Evolutionary conservation across 768 basidiomycete species (phyloP), one percentile per base, ranked within the genome.

Genomic region (Serendipita vermifera): DNA sequence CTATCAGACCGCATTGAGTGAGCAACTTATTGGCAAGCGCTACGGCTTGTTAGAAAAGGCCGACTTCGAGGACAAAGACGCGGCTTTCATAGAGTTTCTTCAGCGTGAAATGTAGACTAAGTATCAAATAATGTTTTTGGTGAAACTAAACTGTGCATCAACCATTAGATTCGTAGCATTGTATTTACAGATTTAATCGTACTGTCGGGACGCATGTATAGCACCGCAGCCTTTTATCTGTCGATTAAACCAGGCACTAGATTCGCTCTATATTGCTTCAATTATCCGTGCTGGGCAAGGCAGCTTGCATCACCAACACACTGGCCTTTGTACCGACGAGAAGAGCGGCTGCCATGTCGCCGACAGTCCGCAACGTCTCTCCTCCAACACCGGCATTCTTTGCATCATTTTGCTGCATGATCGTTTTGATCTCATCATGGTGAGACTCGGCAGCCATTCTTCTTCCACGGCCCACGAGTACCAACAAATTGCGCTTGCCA

Each of bases 341-440:
- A 65, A 93, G 78, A 40, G 82, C 82, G 36, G 83, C 78, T 2
- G 81, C 87, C 15, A 87, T 82, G 65, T 93, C 87, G 2, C 93
- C 93, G 24, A 94, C 73, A 20, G 91, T 90, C 71, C 85, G 84
- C 65, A 76, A 73, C 58, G 91, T 79, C 64, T 87, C 86, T 3
- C 72, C 64, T 0, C 77, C 76, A 3, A 83, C 62, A 15, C 43
- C 56, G 27, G 14, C 22, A 17, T 3, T 20, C 33, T 24, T 35
- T 5, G 29, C 11, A 66, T 64, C 78, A 60, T 82, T 73, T 60
- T 79, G 76, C 15, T 77, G 74, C 66, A 82, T 71, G 20, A 91
- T 60, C 38, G 73, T 70, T 60, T 79, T 79, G 56, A 92, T 67
- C 70, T 96, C 92, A n/a, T 63, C 68, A 3, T 72, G 67, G 64